These are phyloP conservation scores for Coniferiporia sulphurascens DNA, from an alignment of 1,284 basidiomycete genomes.

Conservation along the genomic window DNA sequence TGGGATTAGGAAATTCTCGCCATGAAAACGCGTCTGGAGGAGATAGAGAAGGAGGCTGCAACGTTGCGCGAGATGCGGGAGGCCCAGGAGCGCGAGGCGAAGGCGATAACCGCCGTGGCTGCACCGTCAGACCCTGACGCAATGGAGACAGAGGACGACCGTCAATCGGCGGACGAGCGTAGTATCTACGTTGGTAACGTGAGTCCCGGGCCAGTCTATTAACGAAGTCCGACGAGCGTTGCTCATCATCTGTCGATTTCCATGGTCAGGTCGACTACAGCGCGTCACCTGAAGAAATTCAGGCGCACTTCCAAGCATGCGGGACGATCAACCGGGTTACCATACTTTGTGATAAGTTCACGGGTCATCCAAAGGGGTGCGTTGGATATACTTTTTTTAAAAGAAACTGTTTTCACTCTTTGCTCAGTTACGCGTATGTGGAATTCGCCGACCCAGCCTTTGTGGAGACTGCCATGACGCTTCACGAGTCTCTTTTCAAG, in stretches of 20 bases:
- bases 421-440: slow-evolving; percentile 89
- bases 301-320: slow-evolving; percentile 95
- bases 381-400: slow-evolving; percentile 24
- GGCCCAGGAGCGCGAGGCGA: slow-evolving; percentile 43
- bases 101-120: slow-evolving; percentile 35
- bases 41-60: slow-evolving; percentile 89
- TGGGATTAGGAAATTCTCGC: slow-evolving; percentile 62
- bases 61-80: slow-evolving; percentile 89
- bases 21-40: slow-evolving; percentile 91
- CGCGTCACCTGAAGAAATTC: slow-evolving; percentile 97
- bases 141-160: slow-evolving; percentile 76
- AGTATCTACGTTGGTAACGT: slow-evolving; percentile 98
- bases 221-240: slow-evolving; percentile 3
- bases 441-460: slow-evolving; percentile 96
- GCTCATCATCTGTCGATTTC: background rate
- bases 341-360: slow-evolving; percentile 99
- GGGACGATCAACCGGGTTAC: slow-evolving; percentile 99
- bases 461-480: slow-evolving; percentile 88
- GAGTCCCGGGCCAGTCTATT: slow-evolving; percentile 32
- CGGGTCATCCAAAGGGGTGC: slow-evolving; percentile 98
- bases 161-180: slow-evolving; percentile 74
- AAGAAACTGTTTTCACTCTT: background rate
- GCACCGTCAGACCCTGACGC: slow-evolving; percentile 26
- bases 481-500: slow-evolving; percentile 94
- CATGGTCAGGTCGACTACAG: slow-evolving; percentile 86